Percentiles rank a stretch among this genome's conserved stretches.
Evolutionary conservation across 768 basidiomycete genomes (phyloP).

Genomic region (Pilatotrama ljubarskyi): DNA sequence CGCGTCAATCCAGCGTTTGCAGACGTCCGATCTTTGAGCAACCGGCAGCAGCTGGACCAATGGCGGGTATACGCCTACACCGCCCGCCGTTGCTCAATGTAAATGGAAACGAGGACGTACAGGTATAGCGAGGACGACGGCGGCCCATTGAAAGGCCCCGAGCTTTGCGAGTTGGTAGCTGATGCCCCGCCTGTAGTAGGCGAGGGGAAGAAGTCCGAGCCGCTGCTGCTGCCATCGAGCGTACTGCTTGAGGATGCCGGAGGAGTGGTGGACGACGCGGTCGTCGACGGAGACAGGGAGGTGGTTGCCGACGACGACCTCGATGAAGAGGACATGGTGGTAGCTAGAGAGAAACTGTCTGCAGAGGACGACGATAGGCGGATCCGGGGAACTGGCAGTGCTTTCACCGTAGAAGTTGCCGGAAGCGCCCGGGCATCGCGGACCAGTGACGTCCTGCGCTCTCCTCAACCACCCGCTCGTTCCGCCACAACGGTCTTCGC

Average conservation of each 20-base stretch:
- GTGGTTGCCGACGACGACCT: background rate
- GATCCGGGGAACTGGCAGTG: background rate
- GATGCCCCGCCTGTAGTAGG: constrained; percentile 6
- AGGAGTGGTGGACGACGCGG: background rate
- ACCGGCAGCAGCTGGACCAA: background rate
- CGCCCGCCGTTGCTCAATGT: background rate
- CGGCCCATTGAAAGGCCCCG: background rate
- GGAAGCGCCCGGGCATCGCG: constrained; percentile 11
- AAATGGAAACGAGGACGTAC: constrained; percentile 11
- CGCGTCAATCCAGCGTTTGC: background rate
- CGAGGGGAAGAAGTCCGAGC: constrained; percentile 2
- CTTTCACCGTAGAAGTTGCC: background rate
- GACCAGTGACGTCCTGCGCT: too few relatives aligned
- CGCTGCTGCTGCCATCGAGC: background rate
- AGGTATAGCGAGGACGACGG: constrained; percentile 24
- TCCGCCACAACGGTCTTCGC: background rate
- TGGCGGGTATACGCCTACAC: background rate
- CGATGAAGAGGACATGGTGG: constrained; percentile 9
- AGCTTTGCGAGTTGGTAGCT: background rate
- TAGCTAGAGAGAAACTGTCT: background rate
- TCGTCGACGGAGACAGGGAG: background rate
- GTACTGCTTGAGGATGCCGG: background rate
- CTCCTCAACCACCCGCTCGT: background rate
- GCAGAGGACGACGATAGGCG: background rate
- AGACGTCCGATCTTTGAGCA: constrained; percentile 2